Evolutionary conservation across 2,329 filamentous ascomycete genomes (phyloP), one percentile per base, ranked within the genome.

Genomic region (Seiridium cupressi): DNA sequence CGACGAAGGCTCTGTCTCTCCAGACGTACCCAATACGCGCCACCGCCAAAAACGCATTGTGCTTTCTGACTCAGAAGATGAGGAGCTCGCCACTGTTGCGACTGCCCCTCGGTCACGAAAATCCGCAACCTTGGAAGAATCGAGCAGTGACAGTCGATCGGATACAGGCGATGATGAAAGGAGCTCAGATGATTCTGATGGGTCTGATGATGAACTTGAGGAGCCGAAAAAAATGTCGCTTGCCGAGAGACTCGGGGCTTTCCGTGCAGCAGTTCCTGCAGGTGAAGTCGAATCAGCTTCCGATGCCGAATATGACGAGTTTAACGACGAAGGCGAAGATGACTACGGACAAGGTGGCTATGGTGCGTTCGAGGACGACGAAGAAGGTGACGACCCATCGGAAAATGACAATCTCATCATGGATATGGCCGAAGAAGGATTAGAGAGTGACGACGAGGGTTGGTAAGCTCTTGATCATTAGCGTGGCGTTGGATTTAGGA

Each of bases 11-110:
- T 26, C 18, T 26, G 2, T 26, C 18, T 26, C 18, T 26, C 18
- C 18, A 26, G 18, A 26, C 18, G 18, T 26, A 26, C 18, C 18
- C 18, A 26, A 26, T 26, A 26, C 18, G 18, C 18, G 18, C 18
- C 18, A 26, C 18, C 18, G 18, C 18, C 36, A 58, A 63, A 26
- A 44, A 26, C 64, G 65, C n/a, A 56, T 63, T 32, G 61, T 67
- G 9, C 56, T 64, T 44, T 65, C 63, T 18, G 65, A 67, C 18
- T 65, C 64, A 1, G 66, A 67, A 57, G 65, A 66, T 8, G 65
- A 66, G 55, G 61, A 61, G 9, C 6, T 4, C 4, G 7, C 7
- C 5, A 1, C 47, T 49, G 6, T 32, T n/a, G 6, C 9, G 11
- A 5, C 47, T 10, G 13, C 32, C 11, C 7, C 6, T 32, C 47